Base-by-base conservation (phyloP, 441 rosid genomes). In the Geranium incanum region DNA sequence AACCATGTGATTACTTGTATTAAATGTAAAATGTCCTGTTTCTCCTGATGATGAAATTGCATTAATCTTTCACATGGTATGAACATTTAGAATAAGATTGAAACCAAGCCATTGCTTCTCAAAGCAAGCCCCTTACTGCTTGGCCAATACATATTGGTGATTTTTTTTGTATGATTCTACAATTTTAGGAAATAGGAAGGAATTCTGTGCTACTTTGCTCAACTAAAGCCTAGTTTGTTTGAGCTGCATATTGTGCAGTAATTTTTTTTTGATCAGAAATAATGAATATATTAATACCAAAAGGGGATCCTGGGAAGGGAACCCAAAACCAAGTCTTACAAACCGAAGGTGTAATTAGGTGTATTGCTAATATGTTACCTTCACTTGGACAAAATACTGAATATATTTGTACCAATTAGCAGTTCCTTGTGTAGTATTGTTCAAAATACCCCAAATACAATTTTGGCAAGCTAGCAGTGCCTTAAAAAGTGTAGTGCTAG, bases 1-100 rank as follows among this genome's bases (percentile, higher is more conserved):
- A 5, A 52, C 60, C n/a, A 3, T 13, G 4, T 15, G n/a, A 52
- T 60, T 28, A 28, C 33, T 28, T 28, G 1, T 28, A 28, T 28
- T 28, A 28, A 28, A 28, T 28, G 33, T 28, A 28, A 28, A 28
- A 28, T 28, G 33, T 0, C 33, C 33, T 28, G 33, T 28, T 28
- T 28, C 33, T 28, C 33, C 33, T 28, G 33, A 28, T 28, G 3
- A 28, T 28, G 33, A 28, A 28, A 28, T 28, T 28, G 18, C 18
- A 16, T 57, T 57, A n/a, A 57, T 16, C 63, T 57, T 57, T 55
- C 62, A n/a, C 62, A n/a, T 55, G 62, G 62, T 55, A 3, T n/a
- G 15, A 55, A 55, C 16, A 55, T 55, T 55, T 55, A 16, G 21
- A n/a, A 55, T n/a, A 16, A 15, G 0, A n/a, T 55, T 28, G 33